phyloP scores from a whole-genome alignment of 2,329 filamentous ascomycete species.

The Immersiporthe knoxdaviesiana region DNA sequence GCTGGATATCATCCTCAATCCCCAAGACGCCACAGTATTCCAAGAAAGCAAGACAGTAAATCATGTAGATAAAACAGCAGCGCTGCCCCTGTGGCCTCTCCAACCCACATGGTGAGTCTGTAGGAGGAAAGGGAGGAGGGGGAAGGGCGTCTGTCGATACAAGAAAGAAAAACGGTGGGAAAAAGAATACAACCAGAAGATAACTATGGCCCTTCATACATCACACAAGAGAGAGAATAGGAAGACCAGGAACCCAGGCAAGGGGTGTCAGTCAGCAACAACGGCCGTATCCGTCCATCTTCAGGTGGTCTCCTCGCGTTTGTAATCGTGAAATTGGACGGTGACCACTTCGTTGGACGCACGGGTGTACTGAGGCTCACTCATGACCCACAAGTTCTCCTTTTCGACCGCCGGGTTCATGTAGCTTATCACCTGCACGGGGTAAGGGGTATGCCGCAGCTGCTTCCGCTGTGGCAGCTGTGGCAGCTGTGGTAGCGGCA shows the following conservation, averaged over 20 bases:
- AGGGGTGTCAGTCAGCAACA: background rate
- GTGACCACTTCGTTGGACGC: slow-evolving; percentile 14
- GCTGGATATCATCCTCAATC: slow-evolving; percentile 22
- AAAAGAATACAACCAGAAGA: background rate
- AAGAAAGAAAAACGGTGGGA: background rate
- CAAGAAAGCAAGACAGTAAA: background rate
- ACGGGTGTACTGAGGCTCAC: slow-evolving; percentile 18
- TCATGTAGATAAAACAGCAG: background rate
- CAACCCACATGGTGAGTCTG: background rate
- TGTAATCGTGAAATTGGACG: slow-evolving; percentile 13
- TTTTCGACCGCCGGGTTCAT: background rate
- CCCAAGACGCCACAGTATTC: slow-evolving; percentile 15
- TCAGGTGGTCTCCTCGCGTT: background rate
- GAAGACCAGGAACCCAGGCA: background rate
- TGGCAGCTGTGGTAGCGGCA: background rate
- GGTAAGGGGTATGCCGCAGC: background rate
- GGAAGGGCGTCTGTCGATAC: background rate
- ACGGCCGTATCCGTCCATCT: background rate
- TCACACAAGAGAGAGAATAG: too few species aligned
- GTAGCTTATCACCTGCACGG: background rate
- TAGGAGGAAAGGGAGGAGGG: background rate
- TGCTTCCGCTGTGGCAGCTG: background rate
- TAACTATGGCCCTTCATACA: background rate
- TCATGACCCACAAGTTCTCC: slow-evolving; percentile 16
- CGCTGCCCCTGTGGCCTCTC: background rate